Percentiles rank a stretch among this genome's conserved stretches.
Evolutionary conservation across 2,329 filamentous ascomycete species (phyloP).

Genomic region (Monosporascus sp.): DNA sequence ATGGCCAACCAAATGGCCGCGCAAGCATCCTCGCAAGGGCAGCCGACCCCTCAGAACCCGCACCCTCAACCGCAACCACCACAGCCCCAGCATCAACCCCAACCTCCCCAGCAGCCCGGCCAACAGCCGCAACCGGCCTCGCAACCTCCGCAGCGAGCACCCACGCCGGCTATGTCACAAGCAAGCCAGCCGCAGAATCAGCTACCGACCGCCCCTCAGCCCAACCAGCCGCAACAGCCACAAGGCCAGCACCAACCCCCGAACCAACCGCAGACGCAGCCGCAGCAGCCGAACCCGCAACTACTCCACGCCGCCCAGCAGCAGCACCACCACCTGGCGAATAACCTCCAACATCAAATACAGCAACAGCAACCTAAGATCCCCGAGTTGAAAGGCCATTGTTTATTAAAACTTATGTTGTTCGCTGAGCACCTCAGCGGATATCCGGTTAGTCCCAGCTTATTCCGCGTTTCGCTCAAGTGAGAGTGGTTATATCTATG

Average conservation of each 20-base stretch:
- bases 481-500: too few species aligned
- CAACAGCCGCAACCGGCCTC: slow-evolving; percentile 27
- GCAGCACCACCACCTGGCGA: slow-evolving; percentile 31
- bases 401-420: slow-evolving; percentile 54
- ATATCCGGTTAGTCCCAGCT: slow-evolving; percentile 41
- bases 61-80: slow-evolving; percentile 21
- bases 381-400: slow-evolving; percentile 50
- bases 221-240: slow-evolving; percentile 26
- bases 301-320: slow-evolving; percentile 27
- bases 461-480: background rate
- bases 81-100: slow-evolving; percentile 25
- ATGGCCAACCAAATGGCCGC: slow-evolving; percentile 29
- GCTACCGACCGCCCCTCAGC: slow-evolving; percentile 27
- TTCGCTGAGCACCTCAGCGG: slow-evolving; percentile 59
- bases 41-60: slow-evolving; percentile 35
- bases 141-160: slow-evolving; percentile 23
- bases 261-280: slow-evolving; percentile 21
- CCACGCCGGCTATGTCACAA: slow-evolving; percentile 20
- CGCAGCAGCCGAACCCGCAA: slow-evolving; percentile 26
- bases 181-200: slow-evolving; percentile 35
- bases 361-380: slow-evolving; percentile 41
- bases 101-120: slow-evolving; percentile 29
- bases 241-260: slow-evolving; percentile 23
- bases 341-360: slow-evolving; percentile 21
- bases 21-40: slow-evolving; percentile 36